Evolutionary conservation across 2,329 filamentous ascomycete species (phyloP), one percentile per base, ranked within the genome.

Genomic region (Cladosporium sp.): DNA sequence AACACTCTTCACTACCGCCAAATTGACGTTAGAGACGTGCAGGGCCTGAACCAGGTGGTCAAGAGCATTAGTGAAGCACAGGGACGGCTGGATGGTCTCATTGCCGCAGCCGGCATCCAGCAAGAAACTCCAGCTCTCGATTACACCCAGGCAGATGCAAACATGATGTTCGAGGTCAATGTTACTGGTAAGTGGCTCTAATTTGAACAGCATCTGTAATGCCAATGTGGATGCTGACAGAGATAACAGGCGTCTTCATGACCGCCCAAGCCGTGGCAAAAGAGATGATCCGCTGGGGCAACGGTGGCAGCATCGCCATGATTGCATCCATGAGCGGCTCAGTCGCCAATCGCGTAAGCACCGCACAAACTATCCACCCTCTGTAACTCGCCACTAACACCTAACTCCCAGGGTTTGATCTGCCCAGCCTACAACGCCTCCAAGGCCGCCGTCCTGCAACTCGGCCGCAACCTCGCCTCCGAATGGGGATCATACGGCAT

Each of bases 71-170:
- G 85, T 15, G 79, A 85, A 52, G 75, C 82, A 60, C 84, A 91
- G 63, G 88, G 88, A 5, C 84, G 88, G 15, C 75, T 96, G 61
- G 90, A 96, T 69, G 92, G 92, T 0, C 76, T 96, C 58, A 84
- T 96, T 50, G 86, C 87, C 0, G 86, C 86, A 0, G 88, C 87
- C 0, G 87, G 86, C 1, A 89, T 91, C 67, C 90, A 96, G 75
- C 88, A 95, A 74, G 90, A 95, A 75, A 91, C 86, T 0, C 76
- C 89, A 0, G 91, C 92, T 1, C 78, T 96, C 57, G 90, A 96
- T 51, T 95, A 96, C 71, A 78, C 79, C 1, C 77, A 80, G 55
- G 80, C 84, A 68, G 83, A 86, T 65, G 78, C 82, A 57, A 85
- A 85, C 65, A 79, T 75, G 59, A 86, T 87, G 83, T 82, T 86